Percentiles rank a stretch among this genome's conserved stretches.
phyloP scores from a whole-genome alignment of 2,329 filamentous ascomycete species.

The Alternaria alternata region DNA sequence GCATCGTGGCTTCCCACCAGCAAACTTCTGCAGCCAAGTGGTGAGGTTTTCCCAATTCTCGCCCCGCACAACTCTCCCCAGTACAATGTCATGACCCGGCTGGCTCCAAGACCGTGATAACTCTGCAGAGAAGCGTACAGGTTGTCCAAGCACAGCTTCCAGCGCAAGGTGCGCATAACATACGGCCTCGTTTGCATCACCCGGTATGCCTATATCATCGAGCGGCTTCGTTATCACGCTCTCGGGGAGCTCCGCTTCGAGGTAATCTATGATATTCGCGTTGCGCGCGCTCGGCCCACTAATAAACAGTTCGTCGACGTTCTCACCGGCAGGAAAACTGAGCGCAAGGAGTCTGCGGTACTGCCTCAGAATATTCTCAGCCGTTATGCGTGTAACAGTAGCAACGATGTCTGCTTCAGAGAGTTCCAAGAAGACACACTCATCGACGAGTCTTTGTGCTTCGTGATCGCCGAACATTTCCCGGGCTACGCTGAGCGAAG shows the following conservation, averaged over 20 bases:
- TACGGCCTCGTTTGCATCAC: slow-evolving; percentile 66
- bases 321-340: slow-evolving; percentile 36
- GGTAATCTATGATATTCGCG: slow-evolving; percentile 63
- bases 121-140: not conserved
- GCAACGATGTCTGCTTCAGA: slow-evolving; percentile 63
- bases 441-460: slow-evolving; percentile 61
- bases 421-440: slow-evolving; percentile 56
- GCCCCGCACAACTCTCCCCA: slow-evolving; percentile 22
- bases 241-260: slow-evolving; percentile 60
- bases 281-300: slow-evolving; percentile 67
- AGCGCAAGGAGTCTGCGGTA: slow-evolving; percentile 59
- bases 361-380: slow-evolving; percentile 64
- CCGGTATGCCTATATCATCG: slow-evolving; percentile 65
- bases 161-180: slow-evolving; percentile 69
- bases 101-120: not conserved
- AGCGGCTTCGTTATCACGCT: slow-evolving; percentile 61
- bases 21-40: slow-evolving; percentile 21
- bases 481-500: slow-evolving; percentile 66
- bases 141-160: slow-evolving; percentile 55
- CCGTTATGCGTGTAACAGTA: slow-evolving; percentile 67
- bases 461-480: slow-evolving; percentile 68
- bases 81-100: slow-evolving; percentile 5
- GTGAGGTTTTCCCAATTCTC: slow-evolving; percentile 23
- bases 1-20: slow-evolving; percentile 16
- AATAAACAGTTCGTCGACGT: slow-evolving; percentile 67